Evolutionary conservation across 495 filamentous ascomycete species (phyloP).

Genomic region (Aspergillus mulundensis): DNA sequence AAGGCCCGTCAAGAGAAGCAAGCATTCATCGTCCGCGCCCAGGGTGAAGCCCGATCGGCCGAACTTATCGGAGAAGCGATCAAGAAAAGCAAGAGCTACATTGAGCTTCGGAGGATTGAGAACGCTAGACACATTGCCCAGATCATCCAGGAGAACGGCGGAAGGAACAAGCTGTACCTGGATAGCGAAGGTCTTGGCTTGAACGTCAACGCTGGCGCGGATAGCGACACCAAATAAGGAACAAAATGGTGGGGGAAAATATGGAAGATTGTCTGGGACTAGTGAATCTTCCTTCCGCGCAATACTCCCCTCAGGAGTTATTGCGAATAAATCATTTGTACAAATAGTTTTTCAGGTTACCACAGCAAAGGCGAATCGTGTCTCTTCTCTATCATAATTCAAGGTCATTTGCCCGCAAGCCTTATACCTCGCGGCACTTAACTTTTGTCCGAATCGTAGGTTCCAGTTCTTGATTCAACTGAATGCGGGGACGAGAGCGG

Average conservation of each 20-base stretch:
- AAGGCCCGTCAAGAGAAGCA: conserved; percentile 99
- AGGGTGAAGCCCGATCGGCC: conserved; percentile 97
- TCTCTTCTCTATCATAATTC: conserved; percentile 37
- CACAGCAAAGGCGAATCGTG: conserved; percentile 27
- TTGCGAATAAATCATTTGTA: conserved; percentile 36
- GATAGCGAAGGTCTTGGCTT: conserved; percentile 85
- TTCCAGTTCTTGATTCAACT: not conserved
- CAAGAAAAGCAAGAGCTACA: conserved; percentile 97
- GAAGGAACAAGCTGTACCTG: conserved; percentile 90
- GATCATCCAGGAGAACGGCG: conserved; percentile 77
- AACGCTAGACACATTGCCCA: conserved; percentile 84
- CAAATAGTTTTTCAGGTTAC: conserved; percentile 41
- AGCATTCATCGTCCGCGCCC: conserved; percentile 94
- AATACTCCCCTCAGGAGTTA: too few species aligned
- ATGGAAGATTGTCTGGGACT: conserved; percentile 4
- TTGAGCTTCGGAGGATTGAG: conserved; percentile 95
- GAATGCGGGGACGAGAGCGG: conserved; percentile 33
- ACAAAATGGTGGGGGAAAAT: conserved; percentile 4
- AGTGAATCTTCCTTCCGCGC: conserved; percentile 4
- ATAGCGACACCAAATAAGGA: conserved; percentile 32
- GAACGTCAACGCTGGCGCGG: conserved; percentile 65
- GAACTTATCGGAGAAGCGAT: conserved; percentile 98
- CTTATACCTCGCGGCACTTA: not conserved
- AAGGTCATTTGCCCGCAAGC: not conserved
- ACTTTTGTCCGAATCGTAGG: too few species aligned